Base-by-base conservation (phyloP, 306 rosid species). In the Lithocarpus polystachyus region DNA sequence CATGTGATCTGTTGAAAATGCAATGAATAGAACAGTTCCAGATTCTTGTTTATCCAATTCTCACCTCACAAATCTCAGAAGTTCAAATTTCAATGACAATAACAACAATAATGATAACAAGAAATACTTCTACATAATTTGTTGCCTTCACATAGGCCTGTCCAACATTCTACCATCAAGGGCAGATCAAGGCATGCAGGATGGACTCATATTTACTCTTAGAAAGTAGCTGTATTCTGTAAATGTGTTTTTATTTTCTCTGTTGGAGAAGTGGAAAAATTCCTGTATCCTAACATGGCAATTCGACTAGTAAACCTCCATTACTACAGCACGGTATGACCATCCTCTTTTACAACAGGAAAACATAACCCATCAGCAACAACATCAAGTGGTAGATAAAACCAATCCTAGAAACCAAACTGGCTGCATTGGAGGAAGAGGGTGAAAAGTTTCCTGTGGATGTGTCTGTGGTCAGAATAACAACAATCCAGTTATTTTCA, bases 401-500 rank as follows among this genome's bases (percentile, higher is more conserved):
- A 81, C 87, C 83, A 17, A 79, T 80, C 76, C 78, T 77, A 65
- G 88, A 78, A 80, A 84, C 79, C 80, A 84, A 72, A 83, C 77
- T 77, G 64, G 89, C 83, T 31, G 76, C 76, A 74, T 56, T 77
- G n/a, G 86, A 78, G 1, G 45, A 37, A 40, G 45, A 40, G 52
- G 90, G 82, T 68, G 69, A 88, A 85, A 83, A 94, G 87, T 82
- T 92, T 85, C 97, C 99, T 60, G 90, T 82, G 14, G 95, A 77
- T 65, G 90, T 89, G 83, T 43, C 68, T 5, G 97, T 92, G 80
- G 97, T 92, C 82, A 94, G 84, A 68, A 94, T 81, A 14, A 86
- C 94, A 29, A 94, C 93, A 60, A 94, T 87, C 98, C 98, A 92
- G 76, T 90, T 75, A 77, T 83, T 86, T 74, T 94, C 86, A 54